Base-by-base conservation (phyloP, 768 basidiomycete genomes). In the Podaxis mareebaensis region DNA sequence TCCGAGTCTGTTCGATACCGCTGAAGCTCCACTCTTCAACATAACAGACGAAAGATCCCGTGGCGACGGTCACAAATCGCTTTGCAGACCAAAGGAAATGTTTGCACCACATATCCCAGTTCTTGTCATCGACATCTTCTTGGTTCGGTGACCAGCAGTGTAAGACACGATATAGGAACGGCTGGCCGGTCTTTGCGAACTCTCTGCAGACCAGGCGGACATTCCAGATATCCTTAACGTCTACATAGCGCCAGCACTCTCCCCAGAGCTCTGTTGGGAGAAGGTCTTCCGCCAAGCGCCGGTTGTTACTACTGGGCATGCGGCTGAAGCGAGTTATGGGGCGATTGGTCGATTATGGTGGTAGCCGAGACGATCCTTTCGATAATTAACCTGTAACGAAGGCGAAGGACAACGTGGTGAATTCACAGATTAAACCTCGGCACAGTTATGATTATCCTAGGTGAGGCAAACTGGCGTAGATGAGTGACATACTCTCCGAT, bases 1-100 rank as follows among this genome's bases (percentile, higher is more conserved):
- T 55, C 30, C 61, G 53, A 36, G 61, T 54, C 5, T 62, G 53
- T 24, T 62, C 61, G 42, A 56, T 62, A 13, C 61, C 61, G 20
- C 61, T 62, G 20, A 62, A 62, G 30, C 61, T 62, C 61, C 61
- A 62, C 26, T 62, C 61, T n/a, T 62, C 61, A 24, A 62, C 61
- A 39, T 62, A 55, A 38, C 46, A 46, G 17, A 62, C 53, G 42
- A 62, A 62, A 44, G 53, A 17, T 1, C 61, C 53, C 22, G 61
- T 62, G 12, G 61, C 42, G 8, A 62, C 53, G n/a, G 49, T 44
- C 11, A 62, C 61, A 36, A 62, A 62, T 20, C 61, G 42, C 30
- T 44, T 54, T 26, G 61, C 53, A 20, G 61, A 62, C 61, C 61
- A 62, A 22, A 62, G 54, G 24, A 62, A 62, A 22, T 62, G 61